phyloP scores from a whole-genome alignment of 2,329 filamentous ascomycete species.

The Epichloe amarillans region DNA sequence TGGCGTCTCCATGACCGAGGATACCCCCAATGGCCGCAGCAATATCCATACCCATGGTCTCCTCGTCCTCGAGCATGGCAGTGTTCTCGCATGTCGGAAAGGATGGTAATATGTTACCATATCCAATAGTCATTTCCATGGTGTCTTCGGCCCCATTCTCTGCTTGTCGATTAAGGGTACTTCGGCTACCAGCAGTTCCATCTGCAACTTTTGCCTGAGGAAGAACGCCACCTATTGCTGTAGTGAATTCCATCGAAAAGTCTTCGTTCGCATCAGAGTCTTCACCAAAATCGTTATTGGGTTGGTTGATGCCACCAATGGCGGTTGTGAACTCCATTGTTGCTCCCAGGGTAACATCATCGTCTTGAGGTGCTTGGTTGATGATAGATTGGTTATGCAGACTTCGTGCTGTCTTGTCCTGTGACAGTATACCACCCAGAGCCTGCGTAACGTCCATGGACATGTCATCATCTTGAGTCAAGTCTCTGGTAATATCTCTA shows the following conservation, averaged over 20 bases:
- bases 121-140: conserved; percentile 43
- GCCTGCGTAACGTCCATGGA: conserved; percentile 90
- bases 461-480: conserved; percentile 49
- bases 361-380: conserved; percentile 12
- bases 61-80: conserved; percentile 9
- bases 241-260: conserved; percentile 68
- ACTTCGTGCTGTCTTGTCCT: conserved; percentile 9
- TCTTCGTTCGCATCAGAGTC: conserved; percentile 44
- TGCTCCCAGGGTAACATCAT: conserved; percentile 22
- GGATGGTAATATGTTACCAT: conserved; percentile 38
- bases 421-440: conserved; percentile 63
- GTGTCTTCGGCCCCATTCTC: conserved; percentile 19
- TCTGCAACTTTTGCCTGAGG: conserved; percentile 16
- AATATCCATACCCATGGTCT: conserved; percentile 54
- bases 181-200: conserved; percentile 8
- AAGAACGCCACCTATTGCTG: conserved; percentile 46
- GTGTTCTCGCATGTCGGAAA: conserved; percentile 19
- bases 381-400: neutral
- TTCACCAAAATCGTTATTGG: conserved; percentile 18
- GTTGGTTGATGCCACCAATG: conserved; percentile 53
- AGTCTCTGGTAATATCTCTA: conserved; percentile 23
- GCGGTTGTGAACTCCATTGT: conserved; percentile 75
- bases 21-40: conserved; percentile 52
- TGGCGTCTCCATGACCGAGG: conserved; percentile 25
- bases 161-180: conserved; percentile 18